These are phyloP conservation scores for Papiliotrema fonsecae DNA, from an alignment of 1,284 basidiomycete genomes.

Conservation along the genomic window DNA sequence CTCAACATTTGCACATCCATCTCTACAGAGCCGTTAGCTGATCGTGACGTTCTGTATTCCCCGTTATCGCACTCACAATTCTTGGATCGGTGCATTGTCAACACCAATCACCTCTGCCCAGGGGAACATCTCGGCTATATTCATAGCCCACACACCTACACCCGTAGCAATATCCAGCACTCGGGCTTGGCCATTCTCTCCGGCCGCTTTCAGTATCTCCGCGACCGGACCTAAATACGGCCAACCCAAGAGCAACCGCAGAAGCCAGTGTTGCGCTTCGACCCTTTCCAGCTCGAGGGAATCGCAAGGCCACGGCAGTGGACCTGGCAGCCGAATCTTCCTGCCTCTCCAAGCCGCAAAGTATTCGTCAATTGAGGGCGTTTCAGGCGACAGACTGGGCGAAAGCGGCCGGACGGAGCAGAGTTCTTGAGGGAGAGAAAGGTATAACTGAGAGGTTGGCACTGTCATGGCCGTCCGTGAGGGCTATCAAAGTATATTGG, in stretches of 20 bases:
- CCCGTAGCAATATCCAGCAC: constrained; percentile 22
- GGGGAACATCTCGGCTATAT: constrained; percentile 23
- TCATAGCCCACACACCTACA: constrained; percentile 18
- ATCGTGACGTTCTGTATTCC: neutral
- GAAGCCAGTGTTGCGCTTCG: constrained; percentile 7
- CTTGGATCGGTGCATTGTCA: constrained; percentile 12
- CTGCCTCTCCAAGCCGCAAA: constrained; percentile 9
- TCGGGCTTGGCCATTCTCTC: neutral
- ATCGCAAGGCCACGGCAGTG: constrained; percentile 17
- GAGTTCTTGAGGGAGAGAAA: too few species aligned
- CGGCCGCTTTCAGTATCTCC: constrained; percentile 6
- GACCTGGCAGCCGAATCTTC: neutral
- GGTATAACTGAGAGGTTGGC: too few species aligned
- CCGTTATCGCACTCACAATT: constrained; percentile 8
- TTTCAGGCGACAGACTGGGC: too few species aligned
- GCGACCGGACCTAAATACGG: constrained; percentile 16
- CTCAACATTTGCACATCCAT: constrained; percentile 15
- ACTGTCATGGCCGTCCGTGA: too few species aligned
- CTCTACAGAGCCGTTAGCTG: constrained; percentile 6
- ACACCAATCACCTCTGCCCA: constrained; percentile 15
- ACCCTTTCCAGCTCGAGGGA: constrained; percentile 13
- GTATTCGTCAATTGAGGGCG: too few species aligned
- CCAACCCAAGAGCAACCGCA: constrained; percentile 1
- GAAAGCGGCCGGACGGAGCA: too few species aligned
- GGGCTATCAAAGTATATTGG: too few species aligned